Evolutionary conservation across 2,329 filamentous ascomycete genomes (phyloP).

Genomic region (Paracamarosporium sp.): DNA sequence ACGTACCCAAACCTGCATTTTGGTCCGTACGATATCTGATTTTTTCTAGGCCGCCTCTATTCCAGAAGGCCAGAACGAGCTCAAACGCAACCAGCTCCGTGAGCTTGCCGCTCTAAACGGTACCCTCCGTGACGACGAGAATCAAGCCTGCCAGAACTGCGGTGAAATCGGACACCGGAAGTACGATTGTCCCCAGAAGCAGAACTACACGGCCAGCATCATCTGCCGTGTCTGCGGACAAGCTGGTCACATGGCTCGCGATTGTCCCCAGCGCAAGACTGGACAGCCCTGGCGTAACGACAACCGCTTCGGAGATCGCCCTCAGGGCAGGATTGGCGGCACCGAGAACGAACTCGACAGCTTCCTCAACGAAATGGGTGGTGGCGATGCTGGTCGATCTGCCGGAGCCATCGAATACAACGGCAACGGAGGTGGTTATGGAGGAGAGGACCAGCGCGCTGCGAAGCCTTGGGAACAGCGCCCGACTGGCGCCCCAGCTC

Average conservation of each 20-base stretch:
- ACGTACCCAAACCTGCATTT: slow-evolving; percentile 52
- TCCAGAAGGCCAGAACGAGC: slow-evolving; percentile 96
- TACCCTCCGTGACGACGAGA: slow-evolving; percentile 98
- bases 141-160: slow-evolving; percentile 98
- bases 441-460: slow-evolving; percentile 59
- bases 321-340: slow-evolving; percentile 71
- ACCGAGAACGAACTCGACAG: slow-evolving; percentile 96
- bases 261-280: slow-evolving; percentile 93
- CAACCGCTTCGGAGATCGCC: slow-evolving; percentile 59
- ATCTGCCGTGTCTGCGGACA: slow-evolving; percentile 99
- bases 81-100: slow-evolving; percentile 97
- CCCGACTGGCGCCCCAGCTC: slow-evolving; percentile 82
- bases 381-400: slow-evolving; percentile 68
- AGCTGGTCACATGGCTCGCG: slow-evolving; percentile 96
- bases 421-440: slow-evolving; percentile 49
- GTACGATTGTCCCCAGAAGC: slow-evolving; percentile 96
- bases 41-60: slow-evolving; percentile 85
- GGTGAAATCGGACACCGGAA: slow-evolving; percentile 99
- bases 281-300: slow-evolving; percentile 93
- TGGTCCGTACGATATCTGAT: slow-evolving; percentile 35
- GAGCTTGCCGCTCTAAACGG: slow-evolving; percentile 98
- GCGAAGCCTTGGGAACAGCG: slow-evolving; percentile 88
- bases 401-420: slow-evolving; percentile 75
- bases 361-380: slow-evolving; percentile 97
- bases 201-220: slow-evolving; percentile 98